Conservation (phyloP, 2,329 filamentous ascomycete species). For the Ophiostoma sp. region DNA sequence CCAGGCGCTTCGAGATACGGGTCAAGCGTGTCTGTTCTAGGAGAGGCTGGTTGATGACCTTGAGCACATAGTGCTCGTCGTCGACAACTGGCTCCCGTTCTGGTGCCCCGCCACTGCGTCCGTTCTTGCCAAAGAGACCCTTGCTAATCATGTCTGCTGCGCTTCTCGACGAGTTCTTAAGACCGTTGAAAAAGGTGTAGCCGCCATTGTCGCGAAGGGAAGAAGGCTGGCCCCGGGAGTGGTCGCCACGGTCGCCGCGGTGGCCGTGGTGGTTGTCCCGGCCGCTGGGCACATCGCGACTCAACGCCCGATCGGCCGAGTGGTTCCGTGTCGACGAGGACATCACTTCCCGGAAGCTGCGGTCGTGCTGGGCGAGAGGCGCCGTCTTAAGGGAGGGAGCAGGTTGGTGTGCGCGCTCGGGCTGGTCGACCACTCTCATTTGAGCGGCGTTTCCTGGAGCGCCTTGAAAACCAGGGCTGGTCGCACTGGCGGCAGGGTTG, state of each 20-base stretch:
- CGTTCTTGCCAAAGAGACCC: slow-evolving; percentile 77
- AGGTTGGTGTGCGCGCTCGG: slow-evolving; percentile 40
- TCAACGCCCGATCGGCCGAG: slow-evolving; percentile 65
- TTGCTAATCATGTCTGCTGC: slow-evolving; percentile 81
- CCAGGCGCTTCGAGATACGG: slow-evolving; percentile 84
- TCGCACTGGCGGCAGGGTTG: background rate
- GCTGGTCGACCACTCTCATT: slow-evolving; percentile 34
- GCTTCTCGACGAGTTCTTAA: slow-evolving; percentile 70
- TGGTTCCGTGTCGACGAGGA: slow-evolving; percentile 65
- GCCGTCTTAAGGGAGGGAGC: slow-evolving; percentile 59
- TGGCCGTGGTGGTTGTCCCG: slow-evolving; percentile 40
- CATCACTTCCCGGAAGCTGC: slow-evolving; percentile 68
- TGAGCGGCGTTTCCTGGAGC: slow-evolving; percentile 23
- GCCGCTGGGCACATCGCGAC: slow-evolving; percentile 46
- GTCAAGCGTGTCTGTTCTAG: slow-evolving; percentile 89
- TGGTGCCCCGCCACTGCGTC: slow-evolving; percentile 67
- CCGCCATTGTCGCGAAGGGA: slow-evolving; percentile 63
- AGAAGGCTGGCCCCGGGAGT: slow-evolving; percentile 50
- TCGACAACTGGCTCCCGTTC: slow-evolving; percentile 67
- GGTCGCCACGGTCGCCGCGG: slow-evolving; percentile 27
- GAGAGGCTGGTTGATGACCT: slow-evolving; percentile 81
- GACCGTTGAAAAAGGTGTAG: slow-evolving; percentile 66
- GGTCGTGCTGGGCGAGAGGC: slow-evolving; percentile 62
- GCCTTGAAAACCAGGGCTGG: slow-evolving; percentile 30
- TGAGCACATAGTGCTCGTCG: slow-evolving; percentile 80